phyloP scores from a whole-genome alignment of 1,139 yeast species.

The Pichia norvegensis region DNA sequence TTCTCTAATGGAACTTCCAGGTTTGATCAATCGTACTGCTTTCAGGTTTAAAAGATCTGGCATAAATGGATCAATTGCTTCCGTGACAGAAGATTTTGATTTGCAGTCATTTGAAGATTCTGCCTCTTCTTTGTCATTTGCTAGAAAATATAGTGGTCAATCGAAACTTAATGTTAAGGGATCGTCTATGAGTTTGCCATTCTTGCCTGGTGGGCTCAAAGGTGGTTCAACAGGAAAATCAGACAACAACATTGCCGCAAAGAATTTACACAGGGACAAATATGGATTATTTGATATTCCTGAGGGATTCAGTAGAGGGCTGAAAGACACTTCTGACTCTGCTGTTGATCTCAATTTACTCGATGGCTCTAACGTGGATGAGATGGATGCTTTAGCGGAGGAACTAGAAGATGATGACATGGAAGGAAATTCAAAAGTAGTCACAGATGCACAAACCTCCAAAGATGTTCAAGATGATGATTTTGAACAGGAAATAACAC shows the following conservation, averaged over 20 bases:
- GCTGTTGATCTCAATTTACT: constrained; percentile 7
- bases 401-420: constrained; percentile 10
- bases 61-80: constrained; percentile 57
- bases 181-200: constrained; percentile 70
- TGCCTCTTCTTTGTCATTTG: constrained; percentile 64
- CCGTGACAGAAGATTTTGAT: constrained; percentile 54
- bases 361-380: constrained; percentile 9
- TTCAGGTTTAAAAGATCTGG: constrained; percentile 66
- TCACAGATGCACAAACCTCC: not conserved
- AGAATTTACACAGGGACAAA: constrained; percentile 53
- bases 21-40: constrained; percentile 46
- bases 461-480: constrained; percentile 4
- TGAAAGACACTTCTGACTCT: constrained; percentile 23
- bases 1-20: constrained; percentile 42
- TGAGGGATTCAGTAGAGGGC: constrained; percentile 74
- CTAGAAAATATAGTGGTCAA: constrained; percentile 58
- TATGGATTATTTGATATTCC: constrained; percentile 77
- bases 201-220: constrained; percentile 81
- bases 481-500: constrained; percentile 48
- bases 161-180: constrained; percentile 56
- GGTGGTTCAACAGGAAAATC: constrained; percentile 15
- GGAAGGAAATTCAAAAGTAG: not conserved
- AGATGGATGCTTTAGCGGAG: constrained; percentile 2
- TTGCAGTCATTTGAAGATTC: constrained; percentile 31
- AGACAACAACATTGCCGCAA: constrained; percentile 29